Evolutionary conservation across 345 rosid genomes (phyloP).

Genomic region (Citrus mangshanensis): DNA sequence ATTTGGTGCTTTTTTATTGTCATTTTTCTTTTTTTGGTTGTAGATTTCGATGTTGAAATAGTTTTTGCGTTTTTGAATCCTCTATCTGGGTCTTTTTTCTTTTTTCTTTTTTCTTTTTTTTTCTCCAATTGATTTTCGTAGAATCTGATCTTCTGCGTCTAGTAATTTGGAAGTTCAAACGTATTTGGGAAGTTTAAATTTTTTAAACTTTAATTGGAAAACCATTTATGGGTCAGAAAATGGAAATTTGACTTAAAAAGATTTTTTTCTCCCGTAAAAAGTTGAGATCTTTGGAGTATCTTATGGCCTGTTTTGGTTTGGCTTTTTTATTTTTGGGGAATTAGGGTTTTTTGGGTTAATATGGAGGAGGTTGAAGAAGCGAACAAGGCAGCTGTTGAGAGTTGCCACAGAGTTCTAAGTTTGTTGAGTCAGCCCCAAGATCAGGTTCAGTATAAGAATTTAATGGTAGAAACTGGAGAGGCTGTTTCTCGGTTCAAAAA

Average conservation of each 20-base stretch:
- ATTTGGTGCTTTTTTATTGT: constrained; percentile 15
- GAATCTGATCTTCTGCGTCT: constrained; percentile 18
- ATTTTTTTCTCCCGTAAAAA: constrained; percentile 9
- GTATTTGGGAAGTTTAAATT: constrained; percentile 13
- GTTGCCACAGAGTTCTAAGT: constrained; percentile 76
- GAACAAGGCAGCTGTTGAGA: constrained; percentile 79
- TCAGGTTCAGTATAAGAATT: constrained; percentile 51
- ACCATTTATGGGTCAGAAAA: constrained; percentile 12
- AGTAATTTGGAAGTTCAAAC: not conserved
- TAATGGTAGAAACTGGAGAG: constrained; percentile 71
- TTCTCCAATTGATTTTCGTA: constrained; percentile 11
- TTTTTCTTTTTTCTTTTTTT: not conserved
- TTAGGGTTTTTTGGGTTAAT: constrained; percentile 27
- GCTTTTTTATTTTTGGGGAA: constrained; percentile 20
- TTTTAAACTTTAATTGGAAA: constrained; percentile 14
- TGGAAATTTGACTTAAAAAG: constrained; percentile 34
- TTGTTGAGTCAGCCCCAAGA: constrained; percentile 58
- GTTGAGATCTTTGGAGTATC: constrained; percentile 16
- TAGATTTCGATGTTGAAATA: constrained; percentile 2
- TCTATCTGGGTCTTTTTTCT: constrained; percentile 7
- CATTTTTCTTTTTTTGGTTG: not conserved
- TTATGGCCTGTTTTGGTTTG: constrained; percentile 22
- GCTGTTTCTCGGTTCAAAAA: constrained; percentile 88
- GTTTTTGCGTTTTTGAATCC: constrained; percentile 6
- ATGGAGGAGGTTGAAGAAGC: constrained; percentile 96